Evolutionary conservation across 306 rosid species (phyloP).

Genomic region (Prunus mume): DNA sequence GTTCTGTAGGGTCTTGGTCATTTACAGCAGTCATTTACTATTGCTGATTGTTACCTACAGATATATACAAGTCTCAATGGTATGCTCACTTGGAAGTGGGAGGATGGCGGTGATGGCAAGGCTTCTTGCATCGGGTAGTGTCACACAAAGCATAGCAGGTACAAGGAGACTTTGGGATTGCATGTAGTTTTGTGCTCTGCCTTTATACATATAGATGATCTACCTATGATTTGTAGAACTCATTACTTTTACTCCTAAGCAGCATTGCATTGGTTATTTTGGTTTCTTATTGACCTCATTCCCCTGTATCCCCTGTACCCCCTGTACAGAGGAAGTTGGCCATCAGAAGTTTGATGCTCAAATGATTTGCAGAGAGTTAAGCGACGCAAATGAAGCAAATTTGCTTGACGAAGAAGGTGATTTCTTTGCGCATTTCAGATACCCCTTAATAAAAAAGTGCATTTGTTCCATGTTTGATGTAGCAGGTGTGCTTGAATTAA

Average conservation of each 20-base stretch:
- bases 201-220: background rate
- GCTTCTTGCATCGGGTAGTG: conserved; percentile 59
- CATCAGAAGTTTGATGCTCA: conserved; percentile 61
- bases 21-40: background rate
- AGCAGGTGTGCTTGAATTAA: background rate
- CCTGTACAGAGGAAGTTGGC: conserved; percentile 58
- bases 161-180: conserved; percentile 3
- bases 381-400: conserved; percentile 84
- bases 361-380: conserved; percentile 55
- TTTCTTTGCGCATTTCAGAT: conserved; percentile 1
- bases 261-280: background rate
- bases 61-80: conserved; percentile 30
- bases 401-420: conserved; percentile 85
- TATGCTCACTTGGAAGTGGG: conserved; percentile 71
- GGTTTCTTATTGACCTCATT: background rate
- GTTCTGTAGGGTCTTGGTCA: conserved; percentile 2
- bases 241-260: background rate
- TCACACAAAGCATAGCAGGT: conserved; percentile 60
- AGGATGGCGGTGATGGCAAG: conserved; percentile 86
- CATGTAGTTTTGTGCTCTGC: conserved; percentile 5
- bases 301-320: background rate
- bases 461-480: background rate
- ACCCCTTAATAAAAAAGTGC: background rate
- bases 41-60: background rate
- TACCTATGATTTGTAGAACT: background rate